Conservation (phyloP, 2,329 filamentous ascomycete genomes). For the Monosporascus sp. region DNA sequence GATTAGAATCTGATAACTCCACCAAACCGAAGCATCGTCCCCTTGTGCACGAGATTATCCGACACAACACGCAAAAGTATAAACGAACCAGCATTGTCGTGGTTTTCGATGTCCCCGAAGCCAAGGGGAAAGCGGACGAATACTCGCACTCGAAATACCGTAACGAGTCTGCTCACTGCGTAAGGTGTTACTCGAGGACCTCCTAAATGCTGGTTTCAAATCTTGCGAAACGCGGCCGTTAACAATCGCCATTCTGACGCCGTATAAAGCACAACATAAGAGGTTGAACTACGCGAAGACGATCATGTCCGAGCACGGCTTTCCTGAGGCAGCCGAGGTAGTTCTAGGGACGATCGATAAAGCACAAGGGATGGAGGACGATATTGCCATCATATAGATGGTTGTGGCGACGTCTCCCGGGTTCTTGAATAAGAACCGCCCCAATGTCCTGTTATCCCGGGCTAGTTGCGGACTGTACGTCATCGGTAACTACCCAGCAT, state of each 20-base stretch:
- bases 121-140: background rate
- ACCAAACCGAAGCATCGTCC: background rate
- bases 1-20: background rate
- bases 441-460: constrained; percentile 1
- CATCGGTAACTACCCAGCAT: background rate
- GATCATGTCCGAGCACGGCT: background rate
- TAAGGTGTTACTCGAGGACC: background rate
- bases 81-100: background rate
- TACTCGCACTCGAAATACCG: background rate
- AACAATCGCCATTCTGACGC: background rate
- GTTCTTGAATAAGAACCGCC: background rate
- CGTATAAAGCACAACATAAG: background rate
- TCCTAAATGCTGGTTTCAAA: background rate
- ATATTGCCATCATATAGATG: background rate
- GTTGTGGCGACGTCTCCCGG: background rate
- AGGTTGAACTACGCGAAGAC: background rate
- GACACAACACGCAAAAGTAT: background rate
- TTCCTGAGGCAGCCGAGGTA: background rate
- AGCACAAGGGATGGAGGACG: background rate
- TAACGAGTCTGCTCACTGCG: background rate
- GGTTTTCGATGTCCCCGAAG: background rate
- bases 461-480: background rate
- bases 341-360: background rate
- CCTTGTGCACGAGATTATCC: background rate
- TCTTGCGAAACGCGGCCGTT: background rate